Conservation (phyloP, 306 rosid genomes). For the Lathyrus aphaca region DNA sequence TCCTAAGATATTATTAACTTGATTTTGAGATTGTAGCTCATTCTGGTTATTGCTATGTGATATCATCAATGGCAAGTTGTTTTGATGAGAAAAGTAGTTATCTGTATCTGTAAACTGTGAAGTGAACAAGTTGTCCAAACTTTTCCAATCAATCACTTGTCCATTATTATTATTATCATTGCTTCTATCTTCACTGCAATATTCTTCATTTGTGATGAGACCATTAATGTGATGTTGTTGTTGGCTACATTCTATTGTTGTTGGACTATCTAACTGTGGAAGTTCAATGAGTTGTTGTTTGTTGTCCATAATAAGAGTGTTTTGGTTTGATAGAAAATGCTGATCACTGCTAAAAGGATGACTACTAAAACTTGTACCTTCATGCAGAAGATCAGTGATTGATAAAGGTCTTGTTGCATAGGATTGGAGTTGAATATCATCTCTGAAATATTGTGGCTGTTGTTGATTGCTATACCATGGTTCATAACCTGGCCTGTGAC, state of each 20-base stretch:
- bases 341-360: slow-evolving; percentile 40
- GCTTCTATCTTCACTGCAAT: slow-evolving; percentile 47
- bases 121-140: slow-evolving; percentile 60
- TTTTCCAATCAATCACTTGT: slow-evolving; percentile 63
- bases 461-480: slow-evolving; percentile 49
- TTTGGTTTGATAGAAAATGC: slow-evolving; percentile 36
- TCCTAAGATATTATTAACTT: slow-evolving; percentile 53
- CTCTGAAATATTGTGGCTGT: slow-evolving; percentile 53
- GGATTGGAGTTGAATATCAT: slow-evolving; percentile 34
- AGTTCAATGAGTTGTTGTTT: slow-evolving; percentile 53
- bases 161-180: slow-evolving; percentile 30
- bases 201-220: slow-evolving; percentile 41
- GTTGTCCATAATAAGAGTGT: slow-evolving; percentile 34
- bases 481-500: slow-evolving; percentile 68
- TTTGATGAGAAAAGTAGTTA: slow-evolving; percentile 43
- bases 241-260: slow-evolving; percentile 41
- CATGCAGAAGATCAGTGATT: slow-evolving; percentile 41
- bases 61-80: slow-evolving; percentile 42
- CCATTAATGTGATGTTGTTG: slow-evolving; percentile 12
- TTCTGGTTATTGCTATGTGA: slow-evolving; percentile 39
- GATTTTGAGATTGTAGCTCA: slow-evolving; percentile 39
- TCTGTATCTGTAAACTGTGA: slow-evolving; percentile 45
- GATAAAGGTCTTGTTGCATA: slow-evolving; percentile 50
- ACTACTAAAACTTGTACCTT: slow-evolving; percentile 48
- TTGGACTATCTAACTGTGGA: slow-evolving; percentile 69